These are phyloP conservation scores for Coemansia sp. DNA, from an alignment of 192 early-diverging fungal genomes.

Conservation along the genomic window DNA sequence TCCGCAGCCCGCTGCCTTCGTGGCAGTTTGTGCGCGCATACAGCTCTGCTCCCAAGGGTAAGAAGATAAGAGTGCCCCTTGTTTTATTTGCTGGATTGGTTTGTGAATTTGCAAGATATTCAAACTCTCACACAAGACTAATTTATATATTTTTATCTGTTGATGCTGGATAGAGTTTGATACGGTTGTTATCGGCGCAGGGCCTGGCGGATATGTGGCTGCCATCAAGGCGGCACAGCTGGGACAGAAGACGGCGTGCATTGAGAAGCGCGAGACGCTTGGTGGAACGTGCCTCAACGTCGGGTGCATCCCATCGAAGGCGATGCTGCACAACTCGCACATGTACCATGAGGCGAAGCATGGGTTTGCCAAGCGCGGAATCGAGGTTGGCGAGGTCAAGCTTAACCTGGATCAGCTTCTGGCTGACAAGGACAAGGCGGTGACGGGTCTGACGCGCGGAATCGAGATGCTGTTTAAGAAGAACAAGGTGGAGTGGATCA, in stretches of 20 bases:
- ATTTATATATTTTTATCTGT: background rate
- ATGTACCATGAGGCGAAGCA: constrained; percentile 92
- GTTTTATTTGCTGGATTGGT: background rate
- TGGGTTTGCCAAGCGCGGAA: constrained; percentile 90
- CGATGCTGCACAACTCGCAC: constrained; percentile 98
- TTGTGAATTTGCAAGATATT: too few species aligned
- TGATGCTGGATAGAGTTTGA: constrained; percentile 66
- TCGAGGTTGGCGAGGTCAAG: constrained; percentile 81
- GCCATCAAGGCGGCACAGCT: constrained; percentile 99
- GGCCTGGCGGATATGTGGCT: constrained; percentile 97
- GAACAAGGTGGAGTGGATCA: constrained; percentile 95
- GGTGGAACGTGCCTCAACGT: constrained; percentile 99
- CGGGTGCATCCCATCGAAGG: constrained; percentile 99
- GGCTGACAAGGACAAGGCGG: constrained; percentile 88
- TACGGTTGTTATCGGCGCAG: constrained; percentile 88
- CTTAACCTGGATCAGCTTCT: constrained; percentile 87
- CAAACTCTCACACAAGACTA: too few species aligned
- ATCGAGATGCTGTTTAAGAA: constrained; percentile 96
- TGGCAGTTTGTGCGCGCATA: constrained; percentile 49
- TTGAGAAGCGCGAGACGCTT: constrained; percentile 93
- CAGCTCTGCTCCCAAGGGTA: constrained; percentile 51
- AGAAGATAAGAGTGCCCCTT: too few species aligned
- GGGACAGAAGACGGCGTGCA: constrained; percentile 95
- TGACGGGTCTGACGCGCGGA: constrained; percentile 85
- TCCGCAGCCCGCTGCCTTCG: constrained; percentile 16